Percentiles rank a stretch among this genome's conserved stretches.
phyloP scores from a whole-genome alignment of 2,329 filamentous ascomycete genomes.

The Aureobasidium uvarum region DNA sequence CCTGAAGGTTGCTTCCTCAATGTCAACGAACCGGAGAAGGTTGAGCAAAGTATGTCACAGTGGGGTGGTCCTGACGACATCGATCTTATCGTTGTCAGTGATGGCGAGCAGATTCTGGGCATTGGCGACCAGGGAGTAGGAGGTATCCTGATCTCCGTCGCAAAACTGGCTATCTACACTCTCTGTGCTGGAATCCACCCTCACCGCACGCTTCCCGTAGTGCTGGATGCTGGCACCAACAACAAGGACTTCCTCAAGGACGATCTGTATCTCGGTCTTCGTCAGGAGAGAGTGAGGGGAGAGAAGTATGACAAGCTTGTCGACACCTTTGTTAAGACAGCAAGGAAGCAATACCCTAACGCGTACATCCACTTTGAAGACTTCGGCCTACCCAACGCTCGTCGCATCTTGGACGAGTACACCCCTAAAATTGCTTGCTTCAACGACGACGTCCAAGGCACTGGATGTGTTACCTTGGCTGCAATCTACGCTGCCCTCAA shows the following conservation, averaged over 20 bases:
- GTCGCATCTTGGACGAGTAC: conserved; percentile 73
- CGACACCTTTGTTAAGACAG: conserved; percentile 67
- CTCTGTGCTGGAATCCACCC: conserved; percentile 85
- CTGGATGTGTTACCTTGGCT: conserved; percentile 81
- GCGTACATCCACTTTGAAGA: conserved; percentile 88
- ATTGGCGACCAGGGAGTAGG: conserved; percentile 89
- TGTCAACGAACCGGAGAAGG: conserved; percentile 64
- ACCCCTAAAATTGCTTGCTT: conserved; percentile 74
- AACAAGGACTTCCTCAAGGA: conserved; percentile 73
- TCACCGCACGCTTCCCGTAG: conserved; percentile 72
- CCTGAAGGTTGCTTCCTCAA: conserved; percentile 81
- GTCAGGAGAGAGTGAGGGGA: conserved; percentile 64
- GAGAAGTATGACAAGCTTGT: conserved; percentile 74
- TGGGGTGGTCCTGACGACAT: conserved; percentile 72
- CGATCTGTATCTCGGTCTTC: conserved; percentile 74
- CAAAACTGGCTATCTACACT: conserved; percentile 79
- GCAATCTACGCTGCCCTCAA: conserved; percentile 75
- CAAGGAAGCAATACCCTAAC: conserved; percentile 67
- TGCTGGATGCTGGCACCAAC: conserved; percentile 82
- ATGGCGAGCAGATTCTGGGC: conserved; percentile 70
- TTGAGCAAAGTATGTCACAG: conserved; percentile 64
- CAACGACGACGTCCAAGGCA: conserved; percentile 89
- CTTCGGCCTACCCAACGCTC: conserved; percentile 74
- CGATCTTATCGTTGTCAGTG: conserved; percentile 85
- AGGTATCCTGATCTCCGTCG: conserved; percentile 77